Percentiles rank a stretch among this genome's conserved stretches.
Conservation (phyloP, 2,329 filamentous ascomycete genomes). For the Diaporthe ampelina region DNA sequence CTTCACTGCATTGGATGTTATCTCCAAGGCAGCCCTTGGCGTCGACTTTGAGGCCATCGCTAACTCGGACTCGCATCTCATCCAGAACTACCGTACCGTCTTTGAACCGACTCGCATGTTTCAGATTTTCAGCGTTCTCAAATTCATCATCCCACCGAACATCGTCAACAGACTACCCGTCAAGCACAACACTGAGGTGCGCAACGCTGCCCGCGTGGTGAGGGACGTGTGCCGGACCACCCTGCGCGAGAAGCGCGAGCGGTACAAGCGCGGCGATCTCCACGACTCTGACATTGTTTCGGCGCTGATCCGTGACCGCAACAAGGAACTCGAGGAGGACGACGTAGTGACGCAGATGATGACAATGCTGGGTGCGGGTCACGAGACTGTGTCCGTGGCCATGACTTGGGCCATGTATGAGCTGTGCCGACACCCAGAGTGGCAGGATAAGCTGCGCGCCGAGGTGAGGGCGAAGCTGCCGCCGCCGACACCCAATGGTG, state of each 20-base stretch:
- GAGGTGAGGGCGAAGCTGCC: slow-evolving; percentile 70
- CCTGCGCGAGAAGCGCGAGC: slow-evolving; percentile 12
- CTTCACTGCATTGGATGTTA: slow-evolving; percentile 11
- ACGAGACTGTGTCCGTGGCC: slow-evolving; percentile 76
- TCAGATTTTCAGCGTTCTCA: slow-evolving; percentile 20
- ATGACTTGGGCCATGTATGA: slow-evolving; percentile 74
- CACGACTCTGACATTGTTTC: slow-evolving; percentile 23
- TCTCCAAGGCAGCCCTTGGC: slow-evolving; percentile 26
- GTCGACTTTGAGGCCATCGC: slow-evolving; percentile 30
- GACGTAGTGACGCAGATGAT: slow-evolving; percentile 25
- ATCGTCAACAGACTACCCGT: slow-evolving; percentile 3
- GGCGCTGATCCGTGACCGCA: slow-evolving; percentile 22
- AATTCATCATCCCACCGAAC: slow-evolving; percentile 14
- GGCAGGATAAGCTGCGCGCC: slow-evolving; percentile 70
- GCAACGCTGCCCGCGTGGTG: slow-evolving; percentile 13
- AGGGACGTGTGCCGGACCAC: slow-evolving; percentile 16
- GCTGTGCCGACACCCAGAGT: slow-evolving; percentile 69
- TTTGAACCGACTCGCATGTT: slow-evolving; percentile 12
- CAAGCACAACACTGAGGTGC: slow-evolving; percentile 24
- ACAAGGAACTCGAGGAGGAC: slow-evolving; percentile 25
- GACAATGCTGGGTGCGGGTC: slow-evolving; percentile 48
- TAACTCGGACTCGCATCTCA: slow-evolving; percentile 8
- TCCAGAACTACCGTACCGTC: slow-evolving; percentile 25
- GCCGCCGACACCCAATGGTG: background rate
- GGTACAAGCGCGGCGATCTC: slow-evolving; percentile 17